Evolutionary conservation across 768 basidiomycete genomes (phyloP), one percentile per base, ranked within the genome.

Genomic region (Pisolithus microcarpus): DNA sequence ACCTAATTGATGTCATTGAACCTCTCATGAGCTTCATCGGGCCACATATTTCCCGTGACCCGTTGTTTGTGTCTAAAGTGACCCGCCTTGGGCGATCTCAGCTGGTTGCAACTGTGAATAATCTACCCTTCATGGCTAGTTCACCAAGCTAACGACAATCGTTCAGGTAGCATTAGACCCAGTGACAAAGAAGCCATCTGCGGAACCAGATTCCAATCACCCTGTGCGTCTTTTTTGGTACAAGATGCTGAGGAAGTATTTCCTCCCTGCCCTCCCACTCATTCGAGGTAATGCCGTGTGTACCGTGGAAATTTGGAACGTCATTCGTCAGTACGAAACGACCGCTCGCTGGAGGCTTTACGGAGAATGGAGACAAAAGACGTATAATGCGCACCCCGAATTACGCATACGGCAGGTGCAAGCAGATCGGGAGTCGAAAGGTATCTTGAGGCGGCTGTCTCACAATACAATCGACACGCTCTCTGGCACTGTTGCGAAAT

Each of bases 271-370:
- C 2, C 73, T 97, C 13, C 83, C 93, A 43, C 77, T 95, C 43
- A 85, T 91, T 52, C 79, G 83, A 28, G 84, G 85, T 36, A 92
- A 93, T 60, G 86, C 91, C 7, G 86, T 91, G 21, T 90, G 86
- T 65, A 88, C 91, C 24, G 85, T 87, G 42, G 94, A 97, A 60
- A 76, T 97, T 7, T 99, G 96, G 96, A 82, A 84, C 52, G 82
- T 98, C 47, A 78, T 98, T 44, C 76, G 82, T 38, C 79, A 82
- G 55, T 90, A 85, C 63, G 84, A 88, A 50, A 84, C 83, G 48
- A 80, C 84, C 6, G 72, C 78, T 21, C 89, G 96, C 8, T 99
- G 92, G 86, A 78, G 77, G 43, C 73, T 99, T 30, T 99, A 99
- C 61, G 96, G 93, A 38, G 94, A 97, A 71, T 98, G 96, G 96